Conservation (phyloP, 495 filamentous ascomycete genomes). For the Penicillium paxilli region DNA sequence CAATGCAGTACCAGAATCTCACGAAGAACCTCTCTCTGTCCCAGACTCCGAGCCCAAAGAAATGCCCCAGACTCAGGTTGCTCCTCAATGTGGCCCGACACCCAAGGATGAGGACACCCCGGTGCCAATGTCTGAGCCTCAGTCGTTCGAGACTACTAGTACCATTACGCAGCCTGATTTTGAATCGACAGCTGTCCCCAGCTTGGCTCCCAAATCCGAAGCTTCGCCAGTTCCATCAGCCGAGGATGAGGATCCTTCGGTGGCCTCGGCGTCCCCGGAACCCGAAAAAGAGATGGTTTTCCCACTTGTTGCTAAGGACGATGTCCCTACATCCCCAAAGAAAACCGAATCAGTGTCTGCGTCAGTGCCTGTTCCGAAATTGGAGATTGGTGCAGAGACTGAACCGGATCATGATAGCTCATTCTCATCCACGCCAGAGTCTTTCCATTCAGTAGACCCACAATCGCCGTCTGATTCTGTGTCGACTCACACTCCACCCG, state of each 20-base stretch:
- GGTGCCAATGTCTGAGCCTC: background rate
- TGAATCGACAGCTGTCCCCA: too few relatives aligned
- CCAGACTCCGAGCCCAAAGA: background rate
- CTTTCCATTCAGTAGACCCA: constrained; percentile 58
- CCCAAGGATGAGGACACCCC: background rate
- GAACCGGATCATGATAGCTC: constrained; percentile 33
- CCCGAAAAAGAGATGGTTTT: too few relatives aligned
- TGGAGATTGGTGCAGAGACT: constrained; percentile 5
- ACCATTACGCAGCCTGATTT: too few relatives aligned
- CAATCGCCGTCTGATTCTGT: constrained; percentile 17
- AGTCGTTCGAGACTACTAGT: constrained; percentile 3
- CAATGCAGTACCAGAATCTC: background rate
- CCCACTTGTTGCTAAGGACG: too few relatives aligned
- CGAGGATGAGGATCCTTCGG: too few relatives aligned
- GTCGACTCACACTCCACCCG: constrained; percentile 26
- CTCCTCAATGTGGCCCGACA: background rate
- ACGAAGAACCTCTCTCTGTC: constrained; percentile 26
- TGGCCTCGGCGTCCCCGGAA: too few relatives aligned
- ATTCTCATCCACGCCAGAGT: constrained; percentile 60
- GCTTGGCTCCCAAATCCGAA: too few relatives aligned
- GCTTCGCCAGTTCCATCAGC: too few relatives aligned
- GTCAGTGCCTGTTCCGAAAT: background rate
- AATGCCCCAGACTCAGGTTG: background rate
- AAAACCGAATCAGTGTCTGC: background rate
- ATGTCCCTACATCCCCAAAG: background rate